Evolutionary conservation across 2,329 filamentous ascomycete genomes (phyloP), one percentile per base, ranked within the genome.

Genomic region (Cercospora canescens): DNA sequence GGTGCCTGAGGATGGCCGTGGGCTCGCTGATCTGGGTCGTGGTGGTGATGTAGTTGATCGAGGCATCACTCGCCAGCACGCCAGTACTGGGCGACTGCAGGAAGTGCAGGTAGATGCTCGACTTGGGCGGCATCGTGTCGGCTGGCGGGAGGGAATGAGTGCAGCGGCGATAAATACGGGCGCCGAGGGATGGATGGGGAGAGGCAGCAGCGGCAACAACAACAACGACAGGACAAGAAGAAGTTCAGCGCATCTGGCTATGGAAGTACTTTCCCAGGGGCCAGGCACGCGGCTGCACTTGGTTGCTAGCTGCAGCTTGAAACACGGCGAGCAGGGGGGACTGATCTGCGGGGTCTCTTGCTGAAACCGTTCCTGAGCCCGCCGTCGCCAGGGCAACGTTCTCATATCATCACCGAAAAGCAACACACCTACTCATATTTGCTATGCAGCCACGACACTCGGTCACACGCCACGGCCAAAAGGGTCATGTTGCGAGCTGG

Each of bases 11-110:
- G 78, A 99, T 93, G 55, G 92, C 87, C 60, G 88, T 85, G 55
- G 90, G 80, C 72, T 92, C 89, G 68, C 85, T 84, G 76, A 96
- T 84, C 70, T 87, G 87, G 35, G 89, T 93, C 12, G 93, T 90
- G 7, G 94, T 97, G 63, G 94, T 93, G 78, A 98, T 90, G 83
- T 98, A 99, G 83, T 94, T 89, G 72, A 85, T 76, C 12, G 80
- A 77, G 56, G 82, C 82, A 70, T 80, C 77, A 62, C 78, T 77
- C 55, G 82, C 79, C 54, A 85, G 79, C 45, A 77, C 79, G 56
- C 76, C 77, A 57, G 78, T 71, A 63, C 75, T 79, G 18, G 82
- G 83, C 60, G 75, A 77, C 65, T 77, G 78, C 63, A 85, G 75
- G 72, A 83, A 85, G 6, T 75, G 73, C 68, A 80, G 72, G 74